Conservation (phyloP, 768 basidiomycete species). For the Calocybe indica region DNA sequence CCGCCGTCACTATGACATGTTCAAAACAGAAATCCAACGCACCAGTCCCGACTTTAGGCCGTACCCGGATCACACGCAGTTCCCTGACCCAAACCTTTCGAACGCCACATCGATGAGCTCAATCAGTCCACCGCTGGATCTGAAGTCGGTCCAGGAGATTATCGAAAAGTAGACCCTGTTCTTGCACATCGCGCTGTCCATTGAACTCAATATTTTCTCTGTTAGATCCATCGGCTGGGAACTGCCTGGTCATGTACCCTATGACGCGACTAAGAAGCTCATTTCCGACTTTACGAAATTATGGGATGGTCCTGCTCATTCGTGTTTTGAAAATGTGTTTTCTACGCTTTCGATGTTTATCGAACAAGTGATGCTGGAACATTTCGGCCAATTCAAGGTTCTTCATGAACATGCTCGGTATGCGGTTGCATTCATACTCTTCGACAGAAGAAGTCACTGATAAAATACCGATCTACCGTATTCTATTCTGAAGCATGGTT, state of each 20-base stretch:
- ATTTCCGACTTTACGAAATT: conserved; percentile 18
- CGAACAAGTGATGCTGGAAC: conserved; percentile 10
- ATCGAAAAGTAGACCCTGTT: conserved; percentile 19
- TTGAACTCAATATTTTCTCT: neutral
- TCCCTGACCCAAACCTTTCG: no score
- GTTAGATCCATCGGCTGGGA: conserved; percentile 31
- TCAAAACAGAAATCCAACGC: conserved; percentile 23
- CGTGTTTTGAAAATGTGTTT: conserved; percentile 24
- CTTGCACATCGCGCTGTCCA: neutral
- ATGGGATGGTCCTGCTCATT: conserved; percentile 21
- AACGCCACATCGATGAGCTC: no score
- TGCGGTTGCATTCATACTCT: neutral
- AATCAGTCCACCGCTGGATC: conserved; percentile 2
- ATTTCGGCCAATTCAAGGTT: conserved; percentile 24
- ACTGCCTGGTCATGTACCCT: conserved; percentile 27
- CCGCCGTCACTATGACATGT: conserved; percentile 16
- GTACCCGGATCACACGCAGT: neutral
- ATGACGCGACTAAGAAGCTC: conserved; percentile 23
- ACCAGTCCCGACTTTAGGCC: conserved; percentile 33
- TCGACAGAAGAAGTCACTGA: no score
- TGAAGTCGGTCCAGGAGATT: conserved; percentile 19
- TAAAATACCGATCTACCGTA: neutral
- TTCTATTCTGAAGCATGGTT: conserved; percentile 1
- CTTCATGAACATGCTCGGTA: conserved; percentile 22
- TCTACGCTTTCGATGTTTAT: conserved; percentile 8